Conservation (phyloP, 2,329 filamentous ascomycete species). For the Leptographium flavum region DNA sequence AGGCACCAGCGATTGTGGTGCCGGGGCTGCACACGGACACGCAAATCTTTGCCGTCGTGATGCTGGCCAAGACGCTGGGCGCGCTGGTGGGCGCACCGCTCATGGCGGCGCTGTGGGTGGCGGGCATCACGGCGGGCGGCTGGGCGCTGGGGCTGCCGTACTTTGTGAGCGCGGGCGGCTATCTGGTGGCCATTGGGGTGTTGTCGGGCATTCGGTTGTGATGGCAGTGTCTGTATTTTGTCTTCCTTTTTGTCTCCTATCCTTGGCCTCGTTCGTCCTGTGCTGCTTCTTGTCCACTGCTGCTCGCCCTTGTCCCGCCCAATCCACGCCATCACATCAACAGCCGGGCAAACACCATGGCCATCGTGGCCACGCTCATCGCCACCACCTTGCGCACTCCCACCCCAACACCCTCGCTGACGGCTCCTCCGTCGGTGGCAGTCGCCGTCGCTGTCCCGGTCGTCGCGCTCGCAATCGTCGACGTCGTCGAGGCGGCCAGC, state of each 20-base stretch:
- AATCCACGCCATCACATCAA: conserved; percentile 1
- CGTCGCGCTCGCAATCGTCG: not conserved
- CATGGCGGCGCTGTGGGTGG: conserved; percentile 32
- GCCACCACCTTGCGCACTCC: not conserved
- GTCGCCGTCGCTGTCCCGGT: not conserved
- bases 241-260: not conserved
- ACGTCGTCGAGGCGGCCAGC: not conserved
- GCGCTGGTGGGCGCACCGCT: conserved; percentile 31
- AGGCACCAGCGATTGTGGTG: conserved; percentile 23
- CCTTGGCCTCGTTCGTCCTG: not conserved
- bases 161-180: conserved; percentile 24
- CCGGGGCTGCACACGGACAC: conserved; percentile 9
- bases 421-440: not conserved
- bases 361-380: conserved; percentile 2
- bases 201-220: not conserved
- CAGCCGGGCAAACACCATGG: conserved; percentile 6
- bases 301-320: not conserved
- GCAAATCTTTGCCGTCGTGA: conserved; percentile 32
- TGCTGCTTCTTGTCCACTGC: not conserved
- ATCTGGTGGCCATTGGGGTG: conserved; percentile 16
- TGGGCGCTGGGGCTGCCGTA: conserved; percentile 24
- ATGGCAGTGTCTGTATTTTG: not conserved
- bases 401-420: not conserved
- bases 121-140: conserved; percentile 25
- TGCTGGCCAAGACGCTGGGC: conserved; percentile 33